Conservation (phyloP, 2,329 filamentous ascomycete genomes). For the Aspergillus aculeatinus region DNA sequence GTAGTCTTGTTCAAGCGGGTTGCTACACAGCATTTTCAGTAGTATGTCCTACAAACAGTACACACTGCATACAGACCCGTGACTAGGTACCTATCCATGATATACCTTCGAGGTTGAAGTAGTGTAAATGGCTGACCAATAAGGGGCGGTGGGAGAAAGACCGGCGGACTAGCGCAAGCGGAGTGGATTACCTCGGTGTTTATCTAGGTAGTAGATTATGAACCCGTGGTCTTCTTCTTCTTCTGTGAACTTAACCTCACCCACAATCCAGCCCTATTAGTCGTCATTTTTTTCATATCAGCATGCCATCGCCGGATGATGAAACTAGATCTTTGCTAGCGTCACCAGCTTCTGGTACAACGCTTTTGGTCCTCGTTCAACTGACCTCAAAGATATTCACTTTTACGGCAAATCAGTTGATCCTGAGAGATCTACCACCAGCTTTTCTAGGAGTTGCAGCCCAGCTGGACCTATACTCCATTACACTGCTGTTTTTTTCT, state of each 20-base stretch:
- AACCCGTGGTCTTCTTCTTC: not conserved
- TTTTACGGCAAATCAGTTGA: constrained; percentile 86
- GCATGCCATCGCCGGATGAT: constrained; percentile 22
- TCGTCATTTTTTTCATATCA: not conserved
- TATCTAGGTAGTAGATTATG: not conserved
- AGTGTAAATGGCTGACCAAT: not conserved
- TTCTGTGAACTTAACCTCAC: not conserved
- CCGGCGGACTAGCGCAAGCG: not conserved
- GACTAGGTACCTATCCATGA: too few relatives aligned
- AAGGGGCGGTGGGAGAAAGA: not conserved
- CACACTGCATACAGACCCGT: too few relatives aligned
- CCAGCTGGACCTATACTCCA: constrained; percentile 89
- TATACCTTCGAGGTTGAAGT: too few relatives aligned
- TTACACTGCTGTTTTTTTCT: constrained; percentile 91
- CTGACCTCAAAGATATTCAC: constrained; percentile 83
- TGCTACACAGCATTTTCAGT: too few relatives aligned
- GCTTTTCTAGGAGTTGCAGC: constrained; percentile 79
- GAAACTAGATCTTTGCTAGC: constrained; percentile 24
- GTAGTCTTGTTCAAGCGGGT: too few relatives aligned
- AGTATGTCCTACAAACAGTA: too few relatives aligned
- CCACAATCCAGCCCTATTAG: not conserved
- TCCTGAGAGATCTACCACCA: constrained; percentile 85
- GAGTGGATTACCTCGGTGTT: not conserved
- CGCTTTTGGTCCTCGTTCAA: constrained; percentile 84
- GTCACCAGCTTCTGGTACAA: constrained; percentile 65